Evolutionary conservation across 257 asterid genomes (phyloP), one percentile per base, ranked within the genome.

Genomic region (Cinchona pubescens): DNA sequence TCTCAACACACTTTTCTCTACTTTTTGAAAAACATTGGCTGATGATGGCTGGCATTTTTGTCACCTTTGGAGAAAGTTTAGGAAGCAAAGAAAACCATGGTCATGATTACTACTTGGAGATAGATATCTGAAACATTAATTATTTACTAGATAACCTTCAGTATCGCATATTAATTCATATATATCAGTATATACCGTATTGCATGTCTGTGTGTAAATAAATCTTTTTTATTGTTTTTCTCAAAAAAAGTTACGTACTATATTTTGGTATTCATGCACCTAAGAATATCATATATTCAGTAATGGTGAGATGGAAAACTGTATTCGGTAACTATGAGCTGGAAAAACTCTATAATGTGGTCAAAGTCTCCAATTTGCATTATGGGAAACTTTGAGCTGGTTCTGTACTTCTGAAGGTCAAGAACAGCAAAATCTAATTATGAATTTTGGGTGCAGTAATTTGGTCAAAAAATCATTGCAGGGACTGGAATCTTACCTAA

Each of bases 401-500:
- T 79, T 77, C 38, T 73, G 79, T 75, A 82, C 75, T 77, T 82
- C 25, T 56, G 35, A 63, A 60, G 77, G 75, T 66, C 32, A 73
- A n/a, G 59, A 21, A 49, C 72, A 77, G 85, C 71, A 79, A 62
- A 53, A 75, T 48, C 30, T 40, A 53, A 79, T 79, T 25, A 79
- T 76, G 76, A 69, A 79, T 35, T n/a, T 46, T 15, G 58, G 80
- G 40, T 60, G 67, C 62, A 73, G 64, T 67, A 69, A 68, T 42
- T 51, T 73, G 58, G 86, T 69, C 79, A 71, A 72, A 56, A 10
- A 56, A 78, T 75, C 80, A 72, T 56, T 58, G 74, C 82, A 71
- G 73, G 75, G 77, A 76, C 21, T 78, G 72, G 79, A 78, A 77
- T 73, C 75, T 68, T 72, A 82, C 77, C 35, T 49, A 79, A 82